These are phyloP conservation scores for Eucalyptus fibrosa DNA, from an alignment of 345 rosid species.

Conservation along the genomic window DNA sequence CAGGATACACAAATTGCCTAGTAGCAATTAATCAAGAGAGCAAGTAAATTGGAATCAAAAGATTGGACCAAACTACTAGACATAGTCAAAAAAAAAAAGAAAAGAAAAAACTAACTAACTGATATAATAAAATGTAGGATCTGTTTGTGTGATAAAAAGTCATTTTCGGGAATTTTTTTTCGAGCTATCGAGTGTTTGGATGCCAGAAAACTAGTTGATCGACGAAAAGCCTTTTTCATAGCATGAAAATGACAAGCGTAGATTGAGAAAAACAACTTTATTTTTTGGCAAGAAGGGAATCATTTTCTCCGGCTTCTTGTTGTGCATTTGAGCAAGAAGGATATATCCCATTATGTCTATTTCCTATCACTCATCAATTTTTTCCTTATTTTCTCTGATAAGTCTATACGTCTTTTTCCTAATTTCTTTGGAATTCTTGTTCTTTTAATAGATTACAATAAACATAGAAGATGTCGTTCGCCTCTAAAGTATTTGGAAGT, in stretches of 20 bases:
- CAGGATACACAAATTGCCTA: background rate
- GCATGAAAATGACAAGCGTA: too few species aligned
- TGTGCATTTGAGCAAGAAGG: accelerated
- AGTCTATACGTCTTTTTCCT: background rate
- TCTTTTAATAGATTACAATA: background rate
- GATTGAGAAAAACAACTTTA: background rate
- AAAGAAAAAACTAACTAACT: too few species aligned
- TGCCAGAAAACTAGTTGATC: too few species aligned
- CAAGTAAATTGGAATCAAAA: background rate
- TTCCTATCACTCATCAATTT: background rate
- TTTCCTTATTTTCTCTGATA: background rate
- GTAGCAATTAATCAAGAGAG: background rate
- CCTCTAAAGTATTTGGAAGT: too few species aligned
- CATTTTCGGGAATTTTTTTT: too few species aligned
- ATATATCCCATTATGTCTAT: background rate
- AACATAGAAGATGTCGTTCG: background rate
- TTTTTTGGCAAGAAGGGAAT: too few species aligned
- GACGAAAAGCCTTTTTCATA: too few species aligned
- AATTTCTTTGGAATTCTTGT: background rate
- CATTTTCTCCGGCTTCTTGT: too few species aligned
- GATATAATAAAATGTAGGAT: too few species aligned
- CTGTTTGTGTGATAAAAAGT: too few species aligned
- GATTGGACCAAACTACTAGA: background rate
- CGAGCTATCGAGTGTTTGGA: too few species aligned
- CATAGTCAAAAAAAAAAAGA: background rate